Evolutionary conservation across 108 stramenopile genomes (phyloP).

Genomic region (Skeletonema menzelii): DNA sequence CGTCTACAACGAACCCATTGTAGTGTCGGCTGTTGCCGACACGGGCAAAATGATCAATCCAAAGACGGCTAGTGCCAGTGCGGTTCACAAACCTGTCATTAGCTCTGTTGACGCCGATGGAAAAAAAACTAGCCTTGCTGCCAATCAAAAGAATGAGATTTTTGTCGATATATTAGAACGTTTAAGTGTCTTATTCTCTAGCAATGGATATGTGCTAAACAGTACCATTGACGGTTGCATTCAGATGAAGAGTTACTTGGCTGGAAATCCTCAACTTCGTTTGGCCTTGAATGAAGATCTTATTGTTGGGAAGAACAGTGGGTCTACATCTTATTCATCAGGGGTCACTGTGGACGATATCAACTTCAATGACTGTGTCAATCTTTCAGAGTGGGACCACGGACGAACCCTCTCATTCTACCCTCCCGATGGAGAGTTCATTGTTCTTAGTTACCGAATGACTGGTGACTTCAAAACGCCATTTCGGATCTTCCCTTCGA

Average conservation of each 20-base stretch:
- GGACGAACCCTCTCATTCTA: constrained; percentile 87
- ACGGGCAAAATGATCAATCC: constrained; percentile 92
- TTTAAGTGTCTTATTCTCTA: constrained; percentile 96
- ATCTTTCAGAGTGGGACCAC: constrained; percentile 93
- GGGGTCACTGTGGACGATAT: constrained; percentile 93
- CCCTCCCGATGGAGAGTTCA: constrained; percentile 99
- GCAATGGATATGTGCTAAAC: constrained; percentile 97
- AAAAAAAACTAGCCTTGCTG: constrained; percentile 47
- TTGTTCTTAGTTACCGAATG: constrained; percentile 96
- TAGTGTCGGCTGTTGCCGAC: constrained; percentile 75
- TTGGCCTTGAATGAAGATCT: constrained; percentile 98
- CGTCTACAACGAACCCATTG: constrained; percentile 98
- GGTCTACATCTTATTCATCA: constrained; percentile 64
- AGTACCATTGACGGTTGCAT: constrained; percentile 98
- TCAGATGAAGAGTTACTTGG: constrained; percentile 94
- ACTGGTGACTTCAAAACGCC: constrained; percentile 97
- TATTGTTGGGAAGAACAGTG: constrained; percentile 82
- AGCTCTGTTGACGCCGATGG: constrained; percentile 77
- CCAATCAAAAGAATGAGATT: constrained; percentile 97
- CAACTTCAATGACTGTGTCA: constrained; percentile 99
- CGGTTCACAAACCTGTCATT: constrained; percentile 96
- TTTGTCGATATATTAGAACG: constrained; percentile 99
- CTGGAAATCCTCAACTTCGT: constrained; percentile 97
- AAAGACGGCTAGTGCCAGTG: constrained; percentile 94
- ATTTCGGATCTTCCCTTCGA: constrained; percentile 95